These are phyloP conservation scores for Leonotis leonurus DNA, from an alignment of 257 asterid genomes.

Conservation along the genomic window DNA sequence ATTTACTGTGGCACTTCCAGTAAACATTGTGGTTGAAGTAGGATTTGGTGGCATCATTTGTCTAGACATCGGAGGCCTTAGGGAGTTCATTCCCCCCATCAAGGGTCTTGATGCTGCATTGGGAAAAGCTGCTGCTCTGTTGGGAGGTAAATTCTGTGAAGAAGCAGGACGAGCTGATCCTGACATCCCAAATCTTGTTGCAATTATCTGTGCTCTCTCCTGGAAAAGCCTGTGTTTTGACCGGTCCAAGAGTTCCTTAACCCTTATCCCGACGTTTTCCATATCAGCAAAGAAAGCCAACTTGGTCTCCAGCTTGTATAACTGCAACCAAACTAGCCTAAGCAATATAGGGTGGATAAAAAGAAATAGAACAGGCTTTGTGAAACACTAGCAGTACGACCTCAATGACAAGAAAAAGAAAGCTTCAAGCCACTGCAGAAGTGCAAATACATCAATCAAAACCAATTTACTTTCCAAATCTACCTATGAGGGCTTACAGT, in stretches of 20 bases:
- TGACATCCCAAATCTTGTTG: conserved; percentile 65
- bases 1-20: conserved; percentile 47
- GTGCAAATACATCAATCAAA: conserved; percentile 8
- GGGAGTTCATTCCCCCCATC: conserved; percentile 53
- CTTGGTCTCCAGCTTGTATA: conserved; percentile 86
- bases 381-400: not conserved
- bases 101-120: conserved; percentile 51
- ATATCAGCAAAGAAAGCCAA: conserved; percentile 71
- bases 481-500: not conserved
- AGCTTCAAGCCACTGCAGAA: conserved; percentile 1
- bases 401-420: not conserved
- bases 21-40: conserved; percentile 36
- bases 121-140: conserved; percentile 52
- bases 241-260: conserved; percentile 78
- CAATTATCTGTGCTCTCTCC: conserved; percentile 86
- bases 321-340: conserved; percentile 42
- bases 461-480: conserved; percentile 13
- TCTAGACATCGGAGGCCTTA: conserved; percentile 59
- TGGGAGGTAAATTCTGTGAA: conserved; percentile 45
- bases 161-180: conserved; percentile 46
- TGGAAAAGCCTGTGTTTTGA: conserved; percentile 83
- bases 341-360: conserved; percentile 4
- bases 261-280: conserved; percentile 70
- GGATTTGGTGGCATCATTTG: conserved; percentile 51
- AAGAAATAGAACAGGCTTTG: not conserved